Percentiles rank a stretch among this genome's conserved stretches.
Evolutionary conservation across 1,284 basidiomycete genomes (phyloP).

Genomic region (Exobasidium rhododendri): DNA sequence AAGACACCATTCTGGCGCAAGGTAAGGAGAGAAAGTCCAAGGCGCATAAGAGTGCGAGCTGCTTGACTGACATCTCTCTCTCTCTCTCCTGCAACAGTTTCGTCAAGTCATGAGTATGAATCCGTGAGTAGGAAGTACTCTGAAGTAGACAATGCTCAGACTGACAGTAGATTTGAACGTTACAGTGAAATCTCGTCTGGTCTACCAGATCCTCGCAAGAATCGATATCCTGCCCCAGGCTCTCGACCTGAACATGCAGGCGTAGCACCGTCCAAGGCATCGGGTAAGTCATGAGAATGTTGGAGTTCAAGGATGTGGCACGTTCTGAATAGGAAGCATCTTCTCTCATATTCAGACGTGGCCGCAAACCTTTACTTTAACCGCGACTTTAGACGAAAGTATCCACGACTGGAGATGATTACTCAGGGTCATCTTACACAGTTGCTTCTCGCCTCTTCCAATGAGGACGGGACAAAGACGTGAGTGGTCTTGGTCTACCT

Average conservation of each 20-base stretch:
- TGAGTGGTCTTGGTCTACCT: slow-evolving; percentile 23
- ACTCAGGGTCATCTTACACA: slow-evolving; percentile 60
- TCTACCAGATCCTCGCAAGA: slow-evolving; percentile 70
- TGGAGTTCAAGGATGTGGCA: slow-evolving; percentile 56
- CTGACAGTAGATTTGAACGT: not conserved
- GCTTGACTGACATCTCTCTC: not conserved
- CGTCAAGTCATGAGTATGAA: slow-evolving; percentile 61
- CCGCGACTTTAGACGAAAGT: slow-evolving; percentile 85
- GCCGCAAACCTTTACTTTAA: slow-evolving; percentile 69
- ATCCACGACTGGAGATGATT: slow-evolving; percentile 67
- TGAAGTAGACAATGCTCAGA: not conserved
- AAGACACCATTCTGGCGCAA: slow-evolving; percentile 54
- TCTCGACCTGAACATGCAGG: slow-evolving; percentile 80
- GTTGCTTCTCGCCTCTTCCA: slow-evolving; percentile 76
- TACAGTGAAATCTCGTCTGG: slow-evolving; percentile 74
- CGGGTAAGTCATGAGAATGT: slow-evolving; percentile 8
- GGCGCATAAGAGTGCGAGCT: not conserved
- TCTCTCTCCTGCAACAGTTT: no score
- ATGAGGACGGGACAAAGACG: slow-evolving; percentile 56
- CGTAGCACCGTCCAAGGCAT: slow-evolving; percentile 76
- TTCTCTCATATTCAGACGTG: slow-evolving; percentile 21
- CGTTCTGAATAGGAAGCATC: not conserved
- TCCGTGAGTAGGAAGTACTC: slow-evolving; percentile 57
- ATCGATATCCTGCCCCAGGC: slow-evolving; percentile 80
- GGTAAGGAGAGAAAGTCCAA: not conserved